Percentiles rank a stretch among this genome's conserved stretches.
These are phyloP conservation scores for Astraeus odoratus DNA, from an alignment of 768 basidiomycete genomes.

Conservation along the genomic window DNA sequence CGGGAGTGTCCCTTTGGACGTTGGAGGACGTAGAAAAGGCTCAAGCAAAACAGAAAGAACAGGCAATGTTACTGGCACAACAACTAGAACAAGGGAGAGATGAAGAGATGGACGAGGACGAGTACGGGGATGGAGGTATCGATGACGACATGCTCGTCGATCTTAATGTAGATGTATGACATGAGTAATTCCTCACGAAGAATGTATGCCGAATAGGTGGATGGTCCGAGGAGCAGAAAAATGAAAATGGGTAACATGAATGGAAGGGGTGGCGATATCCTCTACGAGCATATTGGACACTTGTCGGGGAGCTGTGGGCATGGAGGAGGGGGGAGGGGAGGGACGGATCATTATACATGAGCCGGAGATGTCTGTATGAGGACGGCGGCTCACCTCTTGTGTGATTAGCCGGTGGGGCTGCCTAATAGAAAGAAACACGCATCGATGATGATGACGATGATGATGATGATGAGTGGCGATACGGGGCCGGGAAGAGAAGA, in stretches of 20 bases:
- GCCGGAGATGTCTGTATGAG: slow-evolving; percentile 3
- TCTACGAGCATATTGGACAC: slow-evolving; percentile 22
- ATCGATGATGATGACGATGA: slow-evolving; percentile 1
- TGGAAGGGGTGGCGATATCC: background rate
- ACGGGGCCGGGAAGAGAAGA: too few species aligned
- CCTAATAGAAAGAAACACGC: slow-evolving; percentile 18
- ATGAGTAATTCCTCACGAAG: slow-evolving; percentile 15
- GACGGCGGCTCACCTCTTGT: slow-evolving; percentile 33
- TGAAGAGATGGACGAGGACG: slow-evolving; percentile 41
- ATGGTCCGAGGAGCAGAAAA: background rate
- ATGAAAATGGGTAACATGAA: background rate
- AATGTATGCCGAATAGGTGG: background rate
- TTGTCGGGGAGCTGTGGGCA: slow-evolving; percentile 29
- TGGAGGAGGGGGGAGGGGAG: slow-evolving; percentile 5
- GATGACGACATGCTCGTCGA: slow-evolving; percentile 56
- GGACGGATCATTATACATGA: slow-evolving; percentile 4
- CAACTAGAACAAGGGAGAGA: slow-evolving; percentile 21
- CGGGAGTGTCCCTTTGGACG: slow-evolving; percentile 92
- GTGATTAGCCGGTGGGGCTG: slow-evolving; percentile 50
- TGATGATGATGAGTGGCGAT: background rate
- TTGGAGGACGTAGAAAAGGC: slow-evolving; percentile 85
- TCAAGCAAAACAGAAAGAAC: slow-evolving; percentile 73
- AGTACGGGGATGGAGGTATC: slow-evolving; percentile 62
- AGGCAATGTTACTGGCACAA: slow-evolving; percentile 45
- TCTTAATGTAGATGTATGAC: slow-evolving; percentile 43